phyloP scores from a whole-genome alignment of 2,329 filamentous ascomycete species.

The Phialemoniopsis sp. region DNA sequence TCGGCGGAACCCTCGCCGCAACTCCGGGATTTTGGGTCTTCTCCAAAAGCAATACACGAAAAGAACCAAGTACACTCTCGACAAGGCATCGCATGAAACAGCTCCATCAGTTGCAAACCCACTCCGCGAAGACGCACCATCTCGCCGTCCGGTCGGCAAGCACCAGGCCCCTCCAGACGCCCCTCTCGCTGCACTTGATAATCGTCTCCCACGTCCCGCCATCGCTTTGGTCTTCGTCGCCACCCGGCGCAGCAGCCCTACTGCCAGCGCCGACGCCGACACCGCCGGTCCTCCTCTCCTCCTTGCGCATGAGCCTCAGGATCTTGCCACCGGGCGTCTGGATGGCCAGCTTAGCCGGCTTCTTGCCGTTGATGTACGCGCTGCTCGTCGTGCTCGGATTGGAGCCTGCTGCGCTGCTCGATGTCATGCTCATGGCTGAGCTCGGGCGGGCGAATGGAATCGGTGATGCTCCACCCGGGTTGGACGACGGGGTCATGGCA shows the following conservation, averaged over 20 bases:
- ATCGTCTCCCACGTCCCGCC: conserved; percentile 84
- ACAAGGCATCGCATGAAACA: no score
- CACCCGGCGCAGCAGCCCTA: conserved; percentile 15
- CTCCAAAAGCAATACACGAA: no score
- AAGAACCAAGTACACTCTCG: no score
- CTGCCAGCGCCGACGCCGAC: conserved; percentile 40
- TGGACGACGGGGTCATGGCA: conserved; percentile 39
- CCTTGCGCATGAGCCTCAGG: conserved; percentile 78
- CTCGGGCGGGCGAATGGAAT: conserved; percentile 58
- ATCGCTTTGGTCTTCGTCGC: conserved; percentile 57
- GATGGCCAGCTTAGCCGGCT: conserved; percentile 93
- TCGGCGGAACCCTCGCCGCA: no score
- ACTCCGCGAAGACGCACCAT: conserved; percentile 93
- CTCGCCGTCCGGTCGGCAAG: conserved; percentile 77
- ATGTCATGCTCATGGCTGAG: conserved; percentile 62
- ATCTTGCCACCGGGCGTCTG: conserved; percentile 95
- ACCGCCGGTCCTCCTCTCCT: conserved; percentile 52
- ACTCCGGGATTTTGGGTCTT: no score
- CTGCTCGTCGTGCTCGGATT: conserved; percentile 51
- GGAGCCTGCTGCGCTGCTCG: conserved; percentile 52
- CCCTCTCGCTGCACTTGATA: conserved; percentile 82
- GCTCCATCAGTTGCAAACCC: conserved; percentile 58
- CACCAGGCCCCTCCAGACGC: conserved; percentile 77
- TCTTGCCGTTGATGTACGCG: conserved; percentile 53
- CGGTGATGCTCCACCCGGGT: conserved; percentile 47